A percentile compares a stretch with the other conserved stretches of the same genome.
These are phyloP conservation scores for Corynespora cassiicola DNA, from an alignment of 2,329 filamentous ascomycete species.

Conservation along the genomic window DNA sequence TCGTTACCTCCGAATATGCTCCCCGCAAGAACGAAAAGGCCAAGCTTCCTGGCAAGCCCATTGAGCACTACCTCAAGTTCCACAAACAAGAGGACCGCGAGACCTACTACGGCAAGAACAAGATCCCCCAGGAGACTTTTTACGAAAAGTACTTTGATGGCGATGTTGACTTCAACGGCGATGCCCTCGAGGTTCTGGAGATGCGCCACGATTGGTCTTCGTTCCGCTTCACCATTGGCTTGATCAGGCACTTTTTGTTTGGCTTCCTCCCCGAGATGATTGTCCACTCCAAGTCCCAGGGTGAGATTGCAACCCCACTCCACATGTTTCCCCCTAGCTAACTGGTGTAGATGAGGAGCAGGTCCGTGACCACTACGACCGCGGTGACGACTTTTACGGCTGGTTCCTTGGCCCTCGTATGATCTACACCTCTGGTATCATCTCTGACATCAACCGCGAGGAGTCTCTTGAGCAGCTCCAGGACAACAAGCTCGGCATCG, in stretches of 20 bases:
- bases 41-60: slow-evolving; percentile 80
- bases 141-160: slow-evolving; percentile 98
- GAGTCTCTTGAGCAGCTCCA: slow-evolving; percentile 94
- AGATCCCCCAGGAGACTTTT: slow-evolving; percentile 91
- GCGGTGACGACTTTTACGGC: slow-evolving; percentile 96
- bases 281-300: slow-evolving; percentile 89
- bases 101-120: slow-evolving; percentile 79
- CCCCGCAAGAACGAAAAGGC: slow-evolving; percentile 94
- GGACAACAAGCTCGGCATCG: slow-evolving; percentile 94
- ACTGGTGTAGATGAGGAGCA: slow-evolving; percentile 83
- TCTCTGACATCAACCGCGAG: slow-evolving; percentile 85
- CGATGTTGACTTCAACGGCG: slow-evolving; percentile 93
- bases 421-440: slow-evolving; percentile 97
- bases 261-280: slow-evolving; percentile 89
- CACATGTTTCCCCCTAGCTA: slow-evolving; percentile 21
- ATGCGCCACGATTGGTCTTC: slow-evolving; percentile 97
- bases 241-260: slow-evolving; percentile 88
- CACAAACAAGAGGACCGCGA: slow-evolving; percentile 65
- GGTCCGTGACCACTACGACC: slow-evolving; percentile 96
- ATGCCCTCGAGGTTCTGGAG: slow-evolving; percentile 86
- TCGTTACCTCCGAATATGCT: slow-evolving; percentile 77
- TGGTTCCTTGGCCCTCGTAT: slow-evolving; percentile 99
- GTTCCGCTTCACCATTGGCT: slow-evolving; percentile 85
- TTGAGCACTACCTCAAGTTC: slow-evolving; percentile 91
- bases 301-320: slow-evolving; percentile 51